A percentile compares a stretch with the other conserved stretches of the same genome.
Conservation (phyloP, 805 yeast genomes). For the Candida alai region DNA sequence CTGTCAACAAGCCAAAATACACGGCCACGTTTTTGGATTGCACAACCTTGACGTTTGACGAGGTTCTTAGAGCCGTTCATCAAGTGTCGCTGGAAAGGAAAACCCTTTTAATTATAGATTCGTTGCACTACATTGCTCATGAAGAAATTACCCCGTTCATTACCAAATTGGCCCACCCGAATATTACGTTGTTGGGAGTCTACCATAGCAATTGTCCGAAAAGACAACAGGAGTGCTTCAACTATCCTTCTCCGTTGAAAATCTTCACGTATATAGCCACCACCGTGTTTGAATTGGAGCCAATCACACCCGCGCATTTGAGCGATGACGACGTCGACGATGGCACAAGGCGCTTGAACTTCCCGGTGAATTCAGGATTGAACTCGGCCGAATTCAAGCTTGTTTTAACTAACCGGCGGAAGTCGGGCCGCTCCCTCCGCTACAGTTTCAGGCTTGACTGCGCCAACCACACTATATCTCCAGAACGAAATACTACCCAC, state of each 20-base stretch:
- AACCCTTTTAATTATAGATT: slow-evolving; percentile 18
- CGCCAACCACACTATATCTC: no score
- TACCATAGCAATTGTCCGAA: slow-evolving; percentile 36
- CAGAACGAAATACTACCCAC: slow-evolving; percentile 43
- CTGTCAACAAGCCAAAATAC: slow-evolving; percentile 48
- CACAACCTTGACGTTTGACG: slow-evolving; percentile 13
- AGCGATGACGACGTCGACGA: slow-evolving; percentile 48
- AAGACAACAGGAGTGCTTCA: slow-evolving; percentile 40
- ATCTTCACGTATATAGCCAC: slow-evolving; percentile 71
- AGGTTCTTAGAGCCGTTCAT: slow-evolving; percentile 20
- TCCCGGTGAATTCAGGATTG: slow-evolving; percentile 44
- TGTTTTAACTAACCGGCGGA: slow-evolving; percentile 64
- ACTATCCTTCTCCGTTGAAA: slow-evolving; percentile 52
- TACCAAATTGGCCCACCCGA: slow-evolving; percentile 39
- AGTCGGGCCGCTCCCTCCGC: slow-evolving; percentile 74
- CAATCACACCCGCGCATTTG: slow-evolving; percentile 23
- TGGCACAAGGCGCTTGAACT: slow-evolving; percentile 33
- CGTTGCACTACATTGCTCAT: slow-evolving; percentile 55
- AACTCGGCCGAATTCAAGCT: slow-evolving; percentile 48
- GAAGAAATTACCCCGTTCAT: slow-evolving; percentile 48
- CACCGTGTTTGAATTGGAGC: slow-evolving; percentile 59
- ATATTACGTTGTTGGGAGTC: slow-evolving; percentile 28
- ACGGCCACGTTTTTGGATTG: slow-evolving; percentile 50
- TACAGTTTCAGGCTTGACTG: slow-evolving; percentile 55
- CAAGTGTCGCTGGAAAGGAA: slow-evolving; percentile 3